Conservation (phyloP, 768 basidiomycete species). For the Ramaria sp. region DNA sequence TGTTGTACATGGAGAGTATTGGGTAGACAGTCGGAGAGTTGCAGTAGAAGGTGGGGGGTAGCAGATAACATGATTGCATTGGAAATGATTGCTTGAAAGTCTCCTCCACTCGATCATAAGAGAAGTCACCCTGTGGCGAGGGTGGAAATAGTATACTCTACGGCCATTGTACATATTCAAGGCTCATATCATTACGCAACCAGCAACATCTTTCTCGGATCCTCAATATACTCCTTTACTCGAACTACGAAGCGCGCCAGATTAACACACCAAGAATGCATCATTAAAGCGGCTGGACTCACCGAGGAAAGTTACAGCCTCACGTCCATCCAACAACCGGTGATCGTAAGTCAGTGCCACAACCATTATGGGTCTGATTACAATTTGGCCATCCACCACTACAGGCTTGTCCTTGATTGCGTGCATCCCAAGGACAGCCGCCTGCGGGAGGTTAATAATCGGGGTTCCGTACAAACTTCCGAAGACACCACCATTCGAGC, state of each 20-base stretch:
- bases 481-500: conserved; percentile 98
- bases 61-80: too few relatives aligned
- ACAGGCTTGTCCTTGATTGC: conserved; percentile 84
- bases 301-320: conserved; percentile 98
- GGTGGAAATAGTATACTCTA: background rate
- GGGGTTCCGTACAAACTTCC: conserved; percentile 97
- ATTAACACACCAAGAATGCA: background rate
- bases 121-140: background rate
- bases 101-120: too few relatives aligned
- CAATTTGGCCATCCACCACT: conserved; percentile 90
- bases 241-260: conserved; percentile 41
- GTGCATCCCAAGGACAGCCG: conserved; percentile 96
- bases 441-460: conserved; percentile 94
- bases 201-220: conserved; percentile 85
- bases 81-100: too few relatives aligned
- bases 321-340: conserved; percentile 87
- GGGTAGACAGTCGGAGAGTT: too few relatives aligned
- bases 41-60: too few relatives aligned
- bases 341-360: conserved; percentile 94
- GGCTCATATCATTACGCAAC: conserved; percentile 5
- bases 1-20: too few relatives aligned
- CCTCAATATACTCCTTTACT: conserved; percentile 90
- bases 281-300: conserved; percentile 21
- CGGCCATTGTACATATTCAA: background rate
- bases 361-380: conserved; percentile 95